phyloP scores from a whole-genome alignment of 192 early-diverging fungal genomes.

The Backusella sp. region DNA sequence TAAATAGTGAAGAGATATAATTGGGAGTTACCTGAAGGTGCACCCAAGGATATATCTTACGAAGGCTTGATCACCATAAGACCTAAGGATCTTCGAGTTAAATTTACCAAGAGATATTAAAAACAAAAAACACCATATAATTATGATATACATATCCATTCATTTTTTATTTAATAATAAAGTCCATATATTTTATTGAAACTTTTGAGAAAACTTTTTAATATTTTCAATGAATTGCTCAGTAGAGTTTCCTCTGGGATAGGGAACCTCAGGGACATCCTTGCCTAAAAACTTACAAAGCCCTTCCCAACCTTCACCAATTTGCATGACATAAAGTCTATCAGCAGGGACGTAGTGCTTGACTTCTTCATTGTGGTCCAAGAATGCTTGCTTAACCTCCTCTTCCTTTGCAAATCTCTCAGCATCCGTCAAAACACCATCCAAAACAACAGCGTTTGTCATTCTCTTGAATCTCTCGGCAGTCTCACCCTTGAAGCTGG shows the following conservation, averaged over 20 bases:
- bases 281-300: slow-evolving; percentile 8
- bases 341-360: not conserved
- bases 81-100: slow-evolving; percentile 3
- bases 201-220: not conserved
- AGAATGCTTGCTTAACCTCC: not conserved
- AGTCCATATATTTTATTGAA: not conserved
- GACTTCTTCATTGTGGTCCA: slow-evolving; percentile 10
- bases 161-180: slow-evolving; percentile 1
- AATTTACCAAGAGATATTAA: slow-evolving; percentile 10
- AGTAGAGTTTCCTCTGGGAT: slow-evolving; percentile 4
- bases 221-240: not conserved
- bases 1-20: slow-evolving; percentile 9
- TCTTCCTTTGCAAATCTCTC: slow-evolving; percentile 9
- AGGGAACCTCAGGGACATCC: slow-evolving; percentile 7
- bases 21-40: slow-evolving; percentile 16
- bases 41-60: slow-evolving; percentile 3
- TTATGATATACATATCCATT: not conserved
- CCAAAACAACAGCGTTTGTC: not conserved
- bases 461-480: not conserved
- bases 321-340: not conserved
- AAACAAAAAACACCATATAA: not conserved
- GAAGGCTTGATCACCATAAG: not conserved
- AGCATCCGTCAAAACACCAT: not conserved
- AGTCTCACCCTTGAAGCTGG: not conserved
- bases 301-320: slow-evolving; percentile 16